Base-by-base conservation (phyloP, 495 filamentous ascomycete genomes). In the Lasiosphaeriaceae sp. region DNA sequence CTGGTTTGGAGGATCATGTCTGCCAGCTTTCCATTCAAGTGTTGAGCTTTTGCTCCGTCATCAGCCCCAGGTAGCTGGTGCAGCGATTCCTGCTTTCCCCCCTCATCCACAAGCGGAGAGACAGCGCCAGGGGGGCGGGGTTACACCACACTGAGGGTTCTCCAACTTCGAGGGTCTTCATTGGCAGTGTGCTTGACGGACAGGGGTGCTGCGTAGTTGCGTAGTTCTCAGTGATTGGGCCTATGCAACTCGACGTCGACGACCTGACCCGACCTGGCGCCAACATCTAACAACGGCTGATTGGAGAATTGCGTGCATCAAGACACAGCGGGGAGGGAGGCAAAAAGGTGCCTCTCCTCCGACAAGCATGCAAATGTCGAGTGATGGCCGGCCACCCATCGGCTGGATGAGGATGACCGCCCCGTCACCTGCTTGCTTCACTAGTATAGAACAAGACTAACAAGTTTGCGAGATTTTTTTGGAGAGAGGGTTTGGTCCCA, bases 301-400 rank as follows among this genome's bases (percentile, higher is more conserved):
- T 65, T 65, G 62, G 62, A 61, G 62, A 58, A 61, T 57, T 50
- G 24, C 50, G 9, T 60, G 57, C 59, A 37, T 45, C 44, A 53
- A 17, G 48, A 56, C 11, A 1, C 19, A 20, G 35, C 20, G 54
- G 29, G 45, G 24, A 26, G n/a, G n/a, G 39, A 16, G n/a, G n/a
- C 39, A 43, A 43, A 16, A 7, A 17, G 14, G 14, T 43, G 1
- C n/a, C 39, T 43, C n/a, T 43, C 39, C 39, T 31, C 26, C 26
- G 9, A 31, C 26, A 31, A 43, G n/a, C 3, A 43, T 16, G 37
- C 37, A 41, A 41, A 4, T 17, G 37, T 41, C 39, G 39, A 43
- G 39, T 17, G 39, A 43, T 43, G 5, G 39, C 26, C 9, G 26
- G 26, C 26, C 26, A 31, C 9, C 4, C 39, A 43, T 43, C 3